phyloP scores from a whole-genome alignment of 305 asterid genomes.

The Galium porrigens region DNA sequence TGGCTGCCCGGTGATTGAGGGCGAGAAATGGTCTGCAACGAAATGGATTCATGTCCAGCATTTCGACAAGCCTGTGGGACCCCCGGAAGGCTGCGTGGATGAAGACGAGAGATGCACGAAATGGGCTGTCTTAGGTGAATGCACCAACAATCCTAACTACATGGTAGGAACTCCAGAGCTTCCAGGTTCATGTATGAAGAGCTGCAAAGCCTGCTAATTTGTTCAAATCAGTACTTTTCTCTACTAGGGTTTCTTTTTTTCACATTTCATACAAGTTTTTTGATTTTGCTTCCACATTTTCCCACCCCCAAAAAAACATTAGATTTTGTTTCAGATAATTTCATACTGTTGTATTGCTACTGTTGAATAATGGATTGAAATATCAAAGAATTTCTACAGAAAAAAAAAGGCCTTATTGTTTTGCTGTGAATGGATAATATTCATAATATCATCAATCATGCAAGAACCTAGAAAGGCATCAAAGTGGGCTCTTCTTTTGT shows the following conservation, averaged over 20 bases:
- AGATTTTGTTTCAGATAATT: constrained; percentile 13
- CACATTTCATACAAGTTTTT: constrained; percentile 7
- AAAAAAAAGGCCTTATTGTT: not conserved
- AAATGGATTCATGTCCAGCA: constrained; percentile 92
- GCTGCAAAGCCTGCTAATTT: constrained; percentile 64
- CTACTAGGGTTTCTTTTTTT: not conserved
- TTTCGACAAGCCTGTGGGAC: constrained; percentile 49
- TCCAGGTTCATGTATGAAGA: constrained; percentile 76
- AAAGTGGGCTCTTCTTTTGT: not conserved
- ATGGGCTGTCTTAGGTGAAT: constrained; percentile 96
- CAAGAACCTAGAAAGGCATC: constrained; percentile 1
- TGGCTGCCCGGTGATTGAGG: constrained; percentile 87
- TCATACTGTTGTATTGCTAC: constrained; percentile 13
- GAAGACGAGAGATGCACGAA: constrained; percentile 48
- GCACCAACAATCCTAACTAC: constrained; percentile 73
- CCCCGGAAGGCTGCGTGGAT: constrained; percentile 42
- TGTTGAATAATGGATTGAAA: constrained; percentile 3
- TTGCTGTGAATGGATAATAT: not conserved
- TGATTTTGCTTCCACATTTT: constrained; percentile 5
- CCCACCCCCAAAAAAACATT: not conserved
- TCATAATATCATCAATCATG: not conserved
- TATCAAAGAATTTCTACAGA: not conserved
- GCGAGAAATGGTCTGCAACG: constrained; percentile 98
- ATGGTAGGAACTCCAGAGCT: constrained; percentile 77
- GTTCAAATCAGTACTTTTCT: not conserved